Base-by-base conservation (phyloP, 169 alveolate species). In the Plasmodium knowlesi region DNA sequence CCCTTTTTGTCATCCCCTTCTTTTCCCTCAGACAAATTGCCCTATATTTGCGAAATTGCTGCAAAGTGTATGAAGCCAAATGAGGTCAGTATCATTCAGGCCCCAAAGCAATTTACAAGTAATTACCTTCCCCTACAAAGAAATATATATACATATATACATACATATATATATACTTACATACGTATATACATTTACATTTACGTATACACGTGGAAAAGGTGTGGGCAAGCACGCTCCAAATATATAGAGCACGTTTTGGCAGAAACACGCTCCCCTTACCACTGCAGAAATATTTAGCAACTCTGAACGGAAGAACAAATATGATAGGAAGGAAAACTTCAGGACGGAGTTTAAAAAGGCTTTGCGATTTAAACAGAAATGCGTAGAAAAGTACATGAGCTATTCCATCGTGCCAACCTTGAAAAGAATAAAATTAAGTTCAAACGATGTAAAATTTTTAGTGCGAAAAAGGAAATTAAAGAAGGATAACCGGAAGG, bases 21-120 rank as follows among this genome's bases (percentile, higher is more conserved):
- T 32, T 32, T 88, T 76, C 54, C 46, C 67, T 46, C 39, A 91
- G 95, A 91, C 41, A 72, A 81, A 46, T 37, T 91, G 57, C 95
- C 95, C 25, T 91, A 91, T 30, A 82, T 91, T 12, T 74, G 89
- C 84, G 95, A 91, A 82, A 70, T 91, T n/a, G 95, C 92, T 2
- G 83, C 53, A 22, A 91, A 81, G 25, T 81, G 92, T 57, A 91
- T 91, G 95, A 91, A 81, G 76, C 46, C 28, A 34, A 82, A 91
- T 22, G 95, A 91, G 41, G 95, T 91, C 12, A 70, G 86, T 37
- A 72, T 91, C 74, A 71, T 91, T n/a, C 95, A 91, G 81, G 95
- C 85, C 28, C 95, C 91, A 6, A 91, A 70, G 41, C 16, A 12
- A n/a, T 91, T 91, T 61, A 46, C n/a, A 41, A 91, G 95, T 91